A percentile compares a stretch with the other conserved stretches of the same genome.
Conservation (phyloP, 345 rosid species). For the Populus euphratica region DNA sequence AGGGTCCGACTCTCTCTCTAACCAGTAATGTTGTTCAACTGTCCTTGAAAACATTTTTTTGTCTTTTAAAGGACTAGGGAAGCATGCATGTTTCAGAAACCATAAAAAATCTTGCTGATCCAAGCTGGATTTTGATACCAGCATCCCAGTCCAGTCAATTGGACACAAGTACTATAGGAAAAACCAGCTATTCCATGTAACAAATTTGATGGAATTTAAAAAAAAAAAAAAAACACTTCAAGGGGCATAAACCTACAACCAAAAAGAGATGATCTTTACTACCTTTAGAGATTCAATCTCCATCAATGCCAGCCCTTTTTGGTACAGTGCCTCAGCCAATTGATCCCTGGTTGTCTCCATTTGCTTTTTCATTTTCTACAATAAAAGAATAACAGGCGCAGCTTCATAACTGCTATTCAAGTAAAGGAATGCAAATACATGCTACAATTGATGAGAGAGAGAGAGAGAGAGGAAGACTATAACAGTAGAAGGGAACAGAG, state of each 20-base stretch:
- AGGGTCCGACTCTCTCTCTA: background rate
- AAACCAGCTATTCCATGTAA: background rate
- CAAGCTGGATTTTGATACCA: background rate
- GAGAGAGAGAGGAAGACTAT: background rate
- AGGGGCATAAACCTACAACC: background rate
- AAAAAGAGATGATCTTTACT: conserved; percentile 4
- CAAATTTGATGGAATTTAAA: background rate
- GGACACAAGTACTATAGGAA: background rate
- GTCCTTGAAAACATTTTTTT: background rate
- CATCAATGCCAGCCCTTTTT: conserved; percentile 74
- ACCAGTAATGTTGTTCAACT: background rate
- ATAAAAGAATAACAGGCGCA: conserved; percentile 3
- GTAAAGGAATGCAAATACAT: background rate
- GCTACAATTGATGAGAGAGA: background rate
- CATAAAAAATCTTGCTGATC: background rate
- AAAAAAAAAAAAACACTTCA: background rate
- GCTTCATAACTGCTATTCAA: background rate
- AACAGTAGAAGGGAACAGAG: background rate
- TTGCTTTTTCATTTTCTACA: conserved; percentile 60
- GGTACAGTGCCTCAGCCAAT: conserved; percentile 77
- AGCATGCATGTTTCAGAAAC: background rate
- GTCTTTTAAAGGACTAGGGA: background rate
- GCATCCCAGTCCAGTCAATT: background rate
- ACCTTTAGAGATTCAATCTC: conserved; percentile 66
- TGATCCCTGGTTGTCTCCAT: conserved; percentile 86